phyloP scores from a whole-genome alignment of 2,329 filamentous ascomycete genomes.

The Talaromyces sp. region DNA sequence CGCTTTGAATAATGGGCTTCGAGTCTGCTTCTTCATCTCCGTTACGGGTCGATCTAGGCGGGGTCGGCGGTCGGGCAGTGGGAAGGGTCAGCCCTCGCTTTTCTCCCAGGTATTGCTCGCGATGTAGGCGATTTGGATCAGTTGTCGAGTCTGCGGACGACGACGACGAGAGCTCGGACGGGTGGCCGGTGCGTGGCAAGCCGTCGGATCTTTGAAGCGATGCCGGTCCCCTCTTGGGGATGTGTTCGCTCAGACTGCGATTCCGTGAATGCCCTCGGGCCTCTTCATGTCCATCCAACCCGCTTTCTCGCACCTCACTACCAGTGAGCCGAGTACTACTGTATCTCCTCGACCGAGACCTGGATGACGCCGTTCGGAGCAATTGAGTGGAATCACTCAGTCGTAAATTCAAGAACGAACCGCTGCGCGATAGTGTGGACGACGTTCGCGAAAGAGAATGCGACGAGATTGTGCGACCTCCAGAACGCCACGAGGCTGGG shows the following conservation, averaged over 20 bases:
- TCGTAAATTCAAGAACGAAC: conserved; percentile 36
- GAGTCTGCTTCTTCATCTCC: conserved; percentile 54
- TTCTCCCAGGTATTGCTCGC: conserved; percentile 78
- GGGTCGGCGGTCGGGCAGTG: conserved; percentile 69
- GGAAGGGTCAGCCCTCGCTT: conserved; percentile 68
- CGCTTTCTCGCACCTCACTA: conserved; percentile 26
- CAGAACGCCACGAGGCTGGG: conserved; percentile 41
- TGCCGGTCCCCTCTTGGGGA: conserved; percentile 67
- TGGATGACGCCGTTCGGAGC: conserved; percentile 32
- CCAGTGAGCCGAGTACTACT: conserved; percentile 36
- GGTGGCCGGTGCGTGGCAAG: conserved; percentile 60
- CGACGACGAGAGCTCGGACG: conserved; percentile 48
- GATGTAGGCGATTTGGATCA: conserved; percentile 54
- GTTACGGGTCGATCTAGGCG: conserved; percentile 71
- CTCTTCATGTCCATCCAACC: conserved; percentile 29
- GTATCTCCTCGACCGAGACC: conserved; percentile 41
- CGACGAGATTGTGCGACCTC: conserved; percentile 62
- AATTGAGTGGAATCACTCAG: conserved; percentile 38
- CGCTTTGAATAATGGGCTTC: conserved; percentile 33
- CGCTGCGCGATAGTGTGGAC: conserved; percentile 41
- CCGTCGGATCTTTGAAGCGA: conserved; percentile 69
- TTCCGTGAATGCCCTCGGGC: conserved; percentile 62
- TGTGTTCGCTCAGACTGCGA: conserved; percentile 85
- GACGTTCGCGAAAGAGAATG: conserved; percentile 44
- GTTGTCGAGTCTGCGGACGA: conserved; percentile 47